Evolutionary conservation across 345 rosid genomes (phyloP), one percentile per base, ranked within the genome.

Genomic region (Erysimum cheiranthoides): DNA sequence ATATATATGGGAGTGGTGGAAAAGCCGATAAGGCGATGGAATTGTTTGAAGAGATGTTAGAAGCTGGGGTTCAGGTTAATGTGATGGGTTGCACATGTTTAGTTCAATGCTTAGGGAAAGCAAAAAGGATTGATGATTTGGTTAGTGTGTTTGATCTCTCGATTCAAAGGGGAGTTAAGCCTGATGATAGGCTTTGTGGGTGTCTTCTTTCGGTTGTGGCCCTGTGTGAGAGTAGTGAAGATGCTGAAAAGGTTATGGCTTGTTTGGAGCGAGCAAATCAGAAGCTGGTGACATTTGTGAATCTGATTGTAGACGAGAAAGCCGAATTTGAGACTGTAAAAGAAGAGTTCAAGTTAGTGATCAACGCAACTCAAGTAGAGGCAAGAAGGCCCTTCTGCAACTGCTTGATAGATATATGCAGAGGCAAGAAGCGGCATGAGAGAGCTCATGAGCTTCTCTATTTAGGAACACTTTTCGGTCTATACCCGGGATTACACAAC

Each of bases 81-180:
- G 95, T 94, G 25, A 94, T 92, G 98, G 97, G 97, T 10, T 83
- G 89, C 40, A 90, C 97, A 71, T 94, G 95, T 75, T 90, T 92
- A 80, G 80, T 92, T 13, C 97, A 86, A 77, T 86, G 96, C 82
- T 75, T 89, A 56, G 96, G 96, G 65, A 94, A 86, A 80, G 90
- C 88, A 4, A 36, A 85, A 71, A 84, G 89, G 81, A 81, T 90
- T 0, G 85, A 86, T 76, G 93, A 89, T 78, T 70, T 90, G 74
- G 90, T 89, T 34, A 80, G 68, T 58, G 95, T 90, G 54, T 92
- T 89, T 65, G 71, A 45, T 63, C 70, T 82, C 8, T 75, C 90
- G 0, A 54, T 90, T 31, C 62, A 76, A 30, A 71, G 81, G 13
- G 96, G 98, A 65, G 85, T 92, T 17, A 84, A 75, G 71, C 88